Base-by-base conservation (phyloP, 1,139 yeast species). In the Candida neerlandica region DNA sequence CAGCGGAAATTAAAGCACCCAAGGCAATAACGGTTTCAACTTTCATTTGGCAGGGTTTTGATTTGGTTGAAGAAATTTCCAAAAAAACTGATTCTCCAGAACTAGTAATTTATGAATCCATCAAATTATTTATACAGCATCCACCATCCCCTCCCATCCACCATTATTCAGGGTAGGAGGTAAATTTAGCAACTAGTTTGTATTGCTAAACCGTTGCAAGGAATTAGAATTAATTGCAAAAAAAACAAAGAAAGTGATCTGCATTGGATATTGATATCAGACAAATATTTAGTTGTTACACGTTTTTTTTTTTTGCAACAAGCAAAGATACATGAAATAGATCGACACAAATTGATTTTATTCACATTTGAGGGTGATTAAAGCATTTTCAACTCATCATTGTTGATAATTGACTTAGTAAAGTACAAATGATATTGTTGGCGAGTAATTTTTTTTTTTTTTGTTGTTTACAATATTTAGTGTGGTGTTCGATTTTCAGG, bases 221-320 rank as follows among this genome's bases (percentile, higher is more conserved):
- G 41, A 9, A 21, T 19, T 37, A 37, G 41, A 37, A 37, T 37
- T 37, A 37, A 19, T 21, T 37, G 29, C 29, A 21, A 37, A 21
- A 21, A 35, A 35, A 6, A n/a, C 12, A 12, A 21, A 21, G 21
- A 21, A 37, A 11, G 15, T 18, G 41, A 37, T 37, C 41, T 19
- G 29, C 41, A 37, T 37, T 21, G 29, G 41, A 11, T 33, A n/a
- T 14, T n/a, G 18, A 11, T 14, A 33, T 19, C 4, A 14, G 37
- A 16, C 37, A 37, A 37, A 37, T 37, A 19, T 37, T 14, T 37
- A 9, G 42, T 27, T 39, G 33, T 26, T 39, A 39, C 42, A 39
- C 14, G 21, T 38, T 14, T 12, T 21, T 12, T 21, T 21, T 38
- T 39, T 21, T 21, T 37, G 19, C 37, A 33, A 33, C 37, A 33